Evolutionary conservation across 2,329 filamentous ascomycete genomes (phyloP).

Genomic region (Rutstroemia sp.): DNA sequence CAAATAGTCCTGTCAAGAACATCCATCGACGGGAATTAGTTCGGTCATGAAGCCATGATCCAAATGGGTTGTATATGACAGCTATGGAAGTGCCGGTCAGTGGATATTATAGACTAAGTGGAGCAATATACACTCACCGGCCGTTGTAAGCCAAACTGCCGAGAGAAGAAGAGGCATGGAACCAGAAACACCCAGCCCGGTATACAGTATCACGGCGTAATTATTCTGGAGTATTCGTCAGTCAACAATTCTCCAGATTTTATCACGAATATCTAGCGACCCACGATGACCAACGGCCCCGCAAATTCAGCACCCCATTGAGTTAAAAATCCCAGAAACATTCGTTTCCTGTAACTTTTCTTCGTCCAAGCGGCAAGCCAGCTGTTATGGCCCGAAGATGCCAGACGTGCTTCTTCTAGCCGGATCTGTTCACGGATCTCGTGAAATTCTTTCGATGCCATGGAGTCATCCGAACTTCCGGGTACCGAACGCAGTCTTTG

Average conservation of each 20-base stretch:
- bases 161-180: conserved; percentile 7
- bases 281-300: conserved; percentile 9
- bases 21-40: not conserved
- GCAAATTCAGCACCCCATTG: conserved; percentile 6
- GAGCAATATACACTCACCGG: conserved; percentile 14
- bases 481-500: conserved; percentile 19
- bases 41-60: conserved; percentile 5
- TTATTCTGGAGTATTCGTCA: conserved; percentile 2
- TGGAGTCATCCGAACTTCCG: conserved; percentile 20
- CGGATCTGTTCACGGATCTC: conserved; percentile 28
- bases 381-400: not conserved
- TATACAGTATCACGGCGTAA: conserved; percentile 11
- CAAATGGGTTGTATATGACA: conserved; percentile 9
- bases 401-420: conserved; percentile 16
- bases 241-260: not conserved
- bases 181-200: conserved; percentile 6
- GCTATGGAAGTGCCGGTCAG: conserved; percentile 3
- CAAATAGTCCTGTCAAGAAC: conserved; percentile 9
- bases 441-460: conserved; percentile 25
- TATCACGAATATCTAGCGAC: not conserved
- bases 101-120: conserved; percentile 5
- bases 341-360: conserved; percentile 7
- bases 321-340: conserved; percentile 8
- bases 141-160: conserved; percentile 15
- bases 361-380: not conserved